Evolutionary conservation across 352 stramenopile genomes (phyloP), one percentile per base, ranked within the genome.

Genomic region (Phytophthora citrophthora): DNA sequence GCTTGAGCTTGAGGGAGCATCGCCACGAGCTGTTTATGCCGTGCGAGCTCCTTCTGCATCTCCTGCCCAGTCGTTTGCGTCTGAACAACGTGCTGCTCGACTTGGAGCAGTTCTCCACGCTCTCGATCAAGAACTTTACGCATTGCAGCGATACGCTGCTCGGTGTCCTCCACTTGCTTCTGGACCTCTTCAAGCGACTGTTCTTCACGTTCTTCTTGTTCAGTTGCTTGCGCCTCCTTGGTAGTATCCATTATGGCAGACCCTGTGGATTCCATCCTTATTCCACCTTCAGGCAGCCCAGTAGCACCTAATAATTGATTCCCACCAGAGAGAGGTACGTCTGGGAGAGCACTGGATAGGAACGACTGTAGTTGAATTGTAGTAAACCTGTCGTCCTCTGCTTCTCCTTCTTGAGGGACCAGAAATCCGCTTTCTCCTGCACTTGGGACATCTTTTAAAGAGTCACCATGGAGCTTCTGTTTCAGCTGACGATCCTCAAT

Each of bases 1-100:
- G 70, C 73, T 38, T 80, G 54, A 0, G 86, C 86, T 8, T 92
- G 70, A 6, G 86, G 79, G 7, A 96, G 61, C 58, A 95, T 83
- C 5, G 64, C 59, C 15, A 95, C 54, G 11, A 90, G 45, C 48
- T 93, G 73, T 13, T 82, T 79, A 32, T 87, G 72, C 20, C 61
- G 77, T 16, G 67, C 67, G 2, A 92, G 51, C 24, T 83, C 60
- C 41, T 81, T 77, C 45, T 89, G 74, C n/a, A 92, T 39, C 16
- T 68, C 64, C 9, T 70, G 44, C 0, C 71, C 67, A 0, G 44
- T 64, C 1, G 49, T 39, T 60, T 81, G 73, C 3, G 58, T 70
- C 46, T 84, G 63, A 2, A 81, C 20, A 36, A 88, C 55, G 27
- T 68, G 55, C 24, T 72, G 61, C 16, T 83, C 56, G 12, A 78